phyloP scores from a whole-genome alignment of 1,139 yeast genomes.

The Pichia sp. region DNA sequence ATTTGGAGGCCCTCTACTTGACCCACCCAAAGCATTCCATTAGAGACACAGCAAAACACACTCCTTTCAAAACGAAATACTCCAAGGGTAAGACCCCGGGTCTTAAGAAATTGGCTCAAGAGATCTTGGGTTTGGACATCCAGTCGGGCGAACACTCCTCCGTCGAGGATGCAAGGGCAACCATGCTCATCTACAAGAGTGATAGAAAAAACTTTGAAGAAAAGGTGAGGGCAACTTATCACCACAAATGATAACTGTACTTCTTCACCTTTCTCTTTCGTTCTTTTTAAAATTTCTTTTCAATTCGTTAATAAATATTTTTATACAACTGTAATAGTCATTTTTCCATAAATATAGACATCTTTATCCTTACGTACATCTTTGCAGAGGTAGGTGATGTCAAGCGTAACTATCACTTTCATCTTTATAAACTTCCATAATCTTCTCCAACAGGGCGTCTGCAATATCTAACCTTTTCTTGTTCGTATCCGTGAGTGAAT shows the following conservation, averaged over 20 bases:
- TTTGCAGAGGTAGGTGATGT: neutral
- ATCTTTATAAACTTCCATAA: conserved; percentile 3
- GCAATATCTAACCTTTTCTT: neutral
- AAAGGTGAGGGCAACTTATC: neutral
- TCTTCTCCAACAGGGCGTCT: conserved; percentile 1
- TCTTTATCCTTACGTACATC: neutral
- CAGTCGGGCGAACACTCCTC: conserved; percentile 81
- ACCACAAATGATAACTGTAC: neutral
- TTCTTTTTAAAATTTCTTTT: neutral
- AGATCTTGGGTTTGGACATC: conserved; percentile 55
- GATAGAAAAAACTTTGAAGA: conserved; percentile 59
- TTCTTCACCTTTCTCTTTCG: too few species aligned
- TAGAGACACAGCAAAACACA: conserved; percentile 70
- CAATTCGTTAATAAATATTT: neutral
- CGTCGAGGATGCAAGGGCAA: conserved; percentile 84
- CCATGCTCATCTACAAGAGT: conserved; percentile 71
- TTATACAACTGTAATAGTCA: neutral
- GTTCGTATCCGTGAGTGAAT: neutral
- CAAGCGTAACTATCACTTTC: neutral
- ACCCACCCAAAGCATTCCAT: conserved; percentile 61
- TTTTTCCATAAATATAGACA: neutral
- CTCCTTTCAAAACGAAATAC: conserved; percentile 49
- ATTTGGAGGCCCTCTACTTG: conserved; percentile 60
- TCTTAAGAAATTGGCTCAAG: conserved; percentile 59
- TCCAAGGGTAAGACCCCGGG: conserved; percentile 70